Evolutionary conservation across 441 rosid species (phyloP), one percentile per base, ranked within the genome.

Genomic region (Bocquillonia castaneifolia): DNA sequence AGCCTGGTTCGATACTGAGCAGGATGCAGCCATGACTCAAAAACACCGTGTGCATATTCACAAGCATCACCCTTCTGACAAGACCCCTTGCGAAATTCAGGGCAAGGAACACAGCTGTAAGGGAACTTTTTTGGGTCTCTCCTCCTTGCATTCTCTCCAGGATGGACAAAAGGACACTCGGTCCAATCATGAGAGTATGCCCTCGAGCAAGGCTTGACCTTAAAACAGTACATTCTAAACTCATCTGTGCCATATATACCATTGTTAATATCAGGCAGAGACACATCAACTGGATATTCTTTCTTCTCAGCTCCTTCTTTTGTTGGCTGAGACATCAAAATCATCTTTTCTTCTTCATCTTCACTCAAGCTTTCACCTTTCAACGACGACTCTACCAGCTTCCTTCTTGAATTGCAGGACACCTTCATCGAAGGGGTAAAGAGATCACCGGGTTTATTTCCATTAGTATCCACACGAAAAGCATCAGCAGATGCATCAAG

Each of bases 131-230:
- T 85, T 0, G 92, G 98, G 84, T 93, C 98, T 74, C 98, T 84
- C 73, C 98, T 85, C 81, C 98, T 86, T 0, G 98, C 98, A 14
- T 93, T 93, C 87, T 93, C 98, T 12, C 97, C 96, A 0, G 98
- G 98, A 76, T 93, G 98, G 63, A 89, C 97, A 52, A 93, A 93
- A 0, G 98, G 98, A 73, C 98, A 93, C 74, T 93, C 98, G 0
- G 97, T 93, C 98, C 97, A 93, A 58, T 93, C 98, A 56, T 93
- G 98, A 3, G 98, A 91, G 68, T 93, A 93, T 1, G 98, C 98
- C 79, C 98, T 86, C 0, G 98, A 93, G 79, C 98, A 93, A 6
- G 97, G 97, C 84, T 88, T 93, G 39, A 93, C 88, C 85, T 93
- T 93, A 70, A 93, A 93, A 50, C 83, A 78, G 67, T 67, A 93